Evolutionary conservation across 2,329 filamentous ascomycete genomes (phyloP).

Genomic region (Chaetomium strumarium): DNA sequence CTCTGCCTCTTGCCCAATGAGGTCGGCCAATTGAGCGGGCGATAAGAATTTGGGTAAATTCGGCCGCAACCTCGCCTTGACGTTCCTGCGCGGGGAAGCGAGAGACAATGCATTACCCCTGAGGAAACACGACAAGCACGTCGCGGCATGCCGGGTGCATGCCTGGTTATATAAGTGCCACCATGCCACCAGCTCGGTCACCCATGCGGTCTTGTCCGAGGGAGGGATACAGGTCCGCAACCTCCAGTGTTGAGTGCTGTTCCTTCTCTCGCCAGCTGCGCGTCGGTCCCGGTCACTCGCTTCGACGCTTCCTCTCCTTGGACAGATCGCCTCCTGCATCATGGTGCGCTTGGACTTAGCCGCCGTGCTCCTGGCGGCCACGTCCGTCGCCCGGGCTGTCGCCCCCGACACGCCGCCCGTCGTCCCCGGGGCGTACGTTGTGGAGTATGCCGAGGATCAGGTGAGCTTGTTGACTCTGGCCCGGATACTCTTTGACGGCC

Average conservation of each 20-base stretch:
- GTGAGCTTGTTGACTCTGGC: slow-evolving; percentile 30
- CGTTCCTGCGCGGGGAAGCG: slow-evolving; percentile 8
- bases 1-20: slow-evolving; percentile 18
- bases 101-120: neutral
- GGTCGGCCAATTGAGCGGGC: slow-evolving; percentile 14
- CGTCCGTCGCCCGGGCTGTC: slow-evolving; percentile 27
- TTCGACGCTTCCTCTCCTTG: neutral
- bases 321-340: slow-evolving; percentile 10
- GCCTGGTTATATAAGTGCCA: slow-evolving; percentile 9
- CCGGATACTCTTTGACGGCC: no score
- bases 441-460: slow-evolving; percentile 47
- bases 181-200: slow-evolving; percentile 10
- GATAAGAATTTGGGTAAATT: slow-evolving; percentile 26
- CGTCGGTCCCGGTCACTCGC: slow-evolving; percentile 9
- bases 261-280: slow-evolving; percentile 12
- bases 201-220: neutral
- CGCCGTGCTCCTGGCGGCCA: slow-evolving; percentile 33
- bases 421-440: slow-evolving; percentile 45
- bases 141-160: neutral
- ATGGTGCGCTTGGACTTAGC: slow-evolving; percentile 35
- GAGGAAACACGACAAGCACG: neutral
- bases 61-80: slow-evolving; percentile 18
- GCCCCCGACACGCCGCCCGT: slow-evolving; percentile 23
- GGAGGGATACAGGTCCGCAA: neutral
- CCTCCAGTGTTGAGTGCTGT: slow-evolving; percentile 4